Conservation (phyloP, 1,139 yeast species). For the Zygosaccharomyces pseudobailii region DNA sequence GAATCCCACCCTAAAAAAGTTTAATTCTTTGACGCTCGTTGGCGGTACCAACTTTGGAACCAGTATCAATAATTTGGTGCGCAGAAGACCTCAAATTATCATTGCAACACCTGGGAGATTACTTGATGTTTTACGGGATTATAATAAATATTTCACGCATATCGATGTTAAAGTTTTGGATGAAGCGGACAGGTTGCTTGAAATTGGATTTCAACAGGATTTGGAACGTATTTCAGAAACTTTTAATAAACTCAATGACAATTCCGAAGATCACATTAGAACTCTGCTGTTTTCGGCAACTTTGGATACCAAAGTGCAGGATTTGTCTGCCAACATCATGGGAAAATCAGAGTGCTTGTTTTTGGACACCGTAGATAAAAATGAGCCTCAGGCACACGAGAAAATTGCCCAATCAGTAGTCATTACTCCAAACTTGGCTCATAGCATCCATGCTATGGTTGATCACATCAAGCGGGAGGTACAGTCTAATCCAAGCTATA, state of each 20-base stretch:
- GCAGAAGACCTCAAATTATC: conserved; percentile 47
- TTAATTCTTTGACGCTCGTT: conserved; percentile 41
- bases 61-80: conserved; percentile 36
- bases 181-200: conserved; percentile 82
- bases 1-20: conserved; percentile 33
- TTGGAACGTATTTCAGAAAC: conserved; percentile 51
- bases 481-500: conserved; percentile 42
- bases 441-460: conserved; percentile 51
- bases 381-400: conserved; percentile 75
- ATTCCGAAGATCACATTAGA: conserved; percentile 40
- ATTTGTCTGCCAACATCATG: conserved; percentile 62
- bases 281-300: conserved; percentile 87
- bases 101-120: conserved; percentile 93
- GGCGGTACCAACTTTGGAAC: conserved; percentile 46
- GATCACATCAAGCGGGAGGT: conserved; percentile 41
- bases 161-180: conserved; percentile 70
- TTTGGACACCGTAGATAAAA: conserved; percentile 70
- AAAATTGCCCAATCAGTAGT: conserved; percentile 66
- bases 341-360: conserved; percentile 54
- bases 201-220: conserved; percentile 68
- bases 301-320: conserved; percentile 59
- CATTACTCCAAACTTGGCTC: conserved; percentile 44
- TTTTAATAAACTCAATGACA: conserved; percentile 41
- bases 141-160: conserved; percentile 46
- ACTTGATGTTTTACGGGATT: conserved; percentile 50